Evolutionary conservation across 305 asterid species (phyloP).

Genomic region (Plantago coronopus): DNA sequence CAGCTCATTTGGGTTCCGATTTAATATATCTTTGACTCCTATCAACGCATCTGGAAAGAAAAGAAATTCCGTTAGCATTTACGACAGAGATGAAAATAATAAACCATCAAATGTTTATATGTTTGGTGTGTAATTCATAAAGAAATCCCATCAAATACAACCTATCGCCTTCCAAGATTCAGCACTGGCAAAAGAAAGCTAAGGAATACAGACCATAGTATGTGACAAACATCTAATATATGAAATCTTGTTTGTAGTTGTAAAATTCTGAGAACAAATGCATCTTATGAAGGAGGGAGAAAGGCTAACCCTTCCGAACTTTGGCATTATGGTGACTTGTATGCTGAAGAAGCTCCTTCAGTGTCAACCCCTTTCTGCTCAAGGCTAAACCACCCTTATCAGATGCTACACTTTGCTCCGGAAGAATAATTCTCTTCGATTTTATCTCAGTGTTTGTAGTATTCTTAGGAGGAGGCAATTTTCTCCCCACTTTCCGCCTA

Average conservation of each 20-base stretch:
- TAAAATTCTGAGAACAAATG: too few relatives aligned
- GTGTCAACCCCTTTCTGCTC: slow-evolving; percentile 78
- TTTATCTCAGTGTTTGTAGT: slow-evolving; percentile 77
- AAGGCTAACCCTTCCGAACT: slow-evolving; percentile 67
- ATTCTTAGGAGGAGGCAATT: slow-evolving; percentile 92
- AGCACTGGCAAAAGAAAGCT: too few relatives aligned
- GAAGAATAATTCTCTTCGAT: slow-evolving; percentile 82
- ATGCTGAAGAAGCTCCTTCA: slow-evolving; percentile 96
- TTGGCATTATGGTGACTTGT: slow-evolving; percentile 91
- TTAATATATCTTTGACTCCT: slow-evolving; percentile 72
- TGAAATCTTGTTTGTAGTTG: too few relatives aligned
- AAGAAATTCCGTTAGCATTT: slow-evolving; percentile 17
- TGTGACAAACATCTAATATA: too few relatives aligned
- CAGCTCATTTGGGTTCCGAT: slow-evolving; percentile 70
- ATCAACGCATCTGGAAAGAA: slow-evolving; percentile 64
- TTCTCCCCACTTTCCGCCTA: slow-evolving; percentile 83
- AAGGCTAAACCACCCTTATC: slow-evolving; percentile 84
- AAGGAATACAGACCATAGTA: too few relatives aligned
- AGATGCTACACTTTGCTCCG: slow-evolving; percentile 84
- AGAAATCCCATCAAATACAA: too few relatives aligned
- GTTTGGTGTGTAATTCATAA: too few relatives aligned
- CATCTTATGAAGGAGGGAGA: background rate
- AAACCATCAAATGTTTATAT: too few relatives aligned
- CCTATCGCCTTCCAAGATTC: too few relatives aligned
- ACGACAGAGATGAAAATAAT: slow-evolving; percentile 3